Evolutionary conservation across 2,329 filamentous ascomycete species (phyloP).

Genomic region (Paecilomyces dactylethromorphus): DNA sequence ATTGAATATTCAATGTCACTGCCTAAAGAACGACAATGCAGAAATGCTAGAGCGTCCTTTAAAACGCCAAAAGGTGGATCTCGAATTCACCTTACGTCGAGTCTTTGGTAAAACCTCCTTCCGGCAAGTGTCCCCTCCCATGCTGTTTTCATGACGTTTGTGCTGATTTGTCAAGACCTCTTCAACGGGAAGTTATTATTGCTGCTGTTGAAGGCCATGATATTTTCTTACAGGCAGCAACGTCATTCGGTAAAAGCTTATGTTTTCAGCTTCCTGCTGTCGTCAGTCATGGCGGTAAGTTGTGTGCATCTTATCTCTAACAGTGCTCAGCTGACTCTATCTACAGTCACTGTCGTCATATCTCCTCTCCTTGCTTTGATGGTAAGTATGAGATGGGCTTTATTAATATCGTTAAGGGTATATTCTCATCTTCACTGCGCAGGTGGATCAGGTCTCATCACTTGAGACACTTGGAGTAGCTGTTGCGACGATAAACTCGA

Average conservation of each 20-base stretch:
- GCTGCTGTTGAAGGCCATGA: slow-evolving; percentile 76
- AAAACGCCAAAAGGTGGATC: slow-evolving; percentile 43
- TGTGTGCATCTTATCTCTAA: slow-evolving; percentile 1
- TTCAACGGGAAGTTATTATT: slow-evolving; percentile 80
- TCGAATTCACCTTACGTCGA: slow-evolving; percentile 66
- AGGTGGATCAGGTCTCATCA: slow-evolving; percentile 89
- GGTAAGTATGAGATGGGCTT: slow-evolving; percentile 43
- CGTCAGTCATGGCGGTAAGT: slow-evolving; percentile 75
- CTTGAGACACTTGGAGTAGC: slow-evolving; percentile 67
- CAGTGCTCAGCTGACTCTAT: slow-evolving; percentile 6
- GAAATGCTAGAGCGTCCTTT: slow-evolving; percentile 20
- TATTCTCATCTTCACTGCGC: slow-evolving; percentile 1
- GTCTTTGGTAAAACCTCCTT: slow-evolving; percentile 71
- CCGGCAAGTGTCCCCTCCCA: slow-evolving; percentile 45
- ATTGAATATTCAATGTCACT: neutral
- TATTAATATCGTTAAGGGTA: neutral
- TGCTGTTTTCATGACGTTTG: neutral
- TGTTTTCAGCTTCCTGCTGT: slow-evolving; percentile 91
- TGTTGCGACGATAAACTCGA: slow-evolving; percentile 82
- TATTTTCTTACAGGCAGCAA: slow-evolving; percentile 80
- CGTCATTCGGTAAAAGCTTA: slow-evolving; percentile 78
- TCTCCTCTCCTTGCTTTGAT: slow-evolving; percentile 86
- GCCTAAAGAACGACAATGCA: slow-evolving; percentile 11
- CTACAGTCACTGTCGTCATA: slow-evolving; percentile 75
- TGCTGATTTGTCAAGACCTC: slow-evolving; percentile 50